Conservation (phyloP, 345 rosid genomes). For the Lepidium sativum region DNA sequence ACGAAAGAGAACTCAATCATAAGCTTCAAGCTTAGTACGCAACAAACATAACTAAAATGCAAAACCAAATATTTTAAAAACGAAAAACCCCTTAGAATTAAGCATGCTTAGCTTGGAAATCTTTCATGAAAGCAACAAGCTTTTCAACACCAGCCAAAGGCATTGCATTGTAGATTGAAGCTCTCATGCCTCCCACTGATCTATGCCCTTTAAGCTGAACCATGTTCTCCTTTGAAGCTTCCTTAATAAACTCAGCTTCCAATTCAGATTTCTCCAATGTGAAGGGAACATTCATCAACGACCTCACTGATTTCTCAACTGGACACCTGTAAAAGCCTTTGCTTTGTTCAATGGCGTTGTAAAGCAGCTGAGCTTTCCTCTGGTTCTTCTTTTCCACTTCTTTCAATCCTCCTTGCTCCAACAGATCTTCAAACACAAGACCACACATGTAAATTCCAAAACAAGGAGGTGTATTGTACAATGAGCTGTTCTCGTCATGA, state of each 20-base stretch:
- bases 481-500: conserved; percentile 64
- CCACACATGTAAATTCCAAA: conserved; percentile 94
- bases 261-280: conserved; percentile 79
- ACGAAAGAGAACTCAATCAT: neutral
- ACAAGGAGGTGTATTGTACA: conserved; percentile 92
- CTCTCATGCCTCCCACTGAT: conserved; percentile 97
- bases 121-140: conserved; percentile 95
- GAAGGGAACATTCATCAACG: conserved; percentile 96
- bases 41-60: conserved; percentile 7
- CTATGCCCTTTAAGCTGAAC: conserved; percentile 95
- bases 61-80: neutral
- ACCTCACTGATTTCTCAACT: conserved; percentile 88
- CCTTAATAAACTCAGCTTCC: conserved; percentile 85
- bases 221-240: conserved; percentile 91
- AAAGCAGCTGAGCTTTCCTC: conserved; percentile 66
- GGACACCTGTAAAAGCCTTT: conserved; percentile 76
- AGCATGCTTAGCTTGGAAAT: conserved; percentile 86
- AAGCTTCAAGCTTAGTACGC: conserved; percentile 14
- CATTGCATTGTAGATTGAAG: conserved; percentile 98
- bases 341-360: conserved; percentile 71
- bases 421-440: conserved; percentile 77
- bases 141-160: conserved; percentile 88
- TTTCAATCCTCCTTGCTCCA: conserved; percentile 75
- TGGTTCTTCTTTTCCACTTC: conserved; percentile 87
- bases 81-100: conserved; percentile 6